Evolutionary conservation across 2,329 filamentous ascomycete species (phyloP), one percentile per base, ranked within the genome.

Genomic region (Alternaria viburni): DNA sequence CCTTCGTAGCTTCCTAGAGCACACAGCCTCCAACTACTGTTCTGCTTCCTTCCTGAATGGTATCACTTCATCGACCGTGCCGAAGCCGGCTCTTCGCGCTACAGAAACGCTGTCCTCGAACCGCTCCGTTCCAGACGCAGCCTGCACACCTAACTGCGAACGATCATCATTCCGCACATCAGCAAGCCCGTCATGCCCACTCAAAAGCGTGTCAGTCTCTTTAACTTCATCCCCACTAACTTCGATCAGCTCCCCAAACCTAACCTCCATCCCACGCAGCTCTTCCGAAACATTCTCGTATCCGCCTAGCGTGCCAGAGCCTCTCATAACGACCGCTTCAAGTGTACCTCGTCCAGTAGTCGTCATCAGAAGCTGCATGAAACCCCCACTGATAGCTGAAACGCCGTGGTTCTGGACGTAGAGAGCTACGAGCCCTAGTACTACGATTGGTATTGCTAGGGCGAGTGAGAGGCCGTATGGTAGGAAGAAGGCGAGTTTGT

Each of bases 381-480:
- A 50, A 1, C 46, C 46, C 9, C 46, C 46, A 19, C 3, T 13
- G 11, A 30, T 50, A 2, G 46, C 25, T 4, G 25, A 17, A 0
- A 50, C 46, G 6, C 46, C 46, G 7, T 30, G 10, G 1, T 50
- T n/a, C 0, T 28, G 25, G 32, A 36, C 32, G 32, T 36, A 36
- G 10, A 50, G 46, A 5, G 46, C 46, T 15, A 19, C 0, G 1
- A 50, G 11, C 1, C 46, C 46, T 8, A 50, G 11, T 1, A 1
- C 6, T 6, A 50, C 6, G 6, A 50, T 9, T 3, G 46, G 46
- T 3, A 50, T 7, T 0, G 25, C 11, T 0, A 50, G n/a, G 1
- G 11, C 3, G 0, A 50, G 46, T 1, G 15, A 50, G 1, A 50
- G 6, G 4, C 46, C n/a, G n/a, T 50, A 50, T 3, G 46, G n/a